Base-by-base conservation (phyloP, 805 yeast genomes). In the Candida nitratophila region DNA sequence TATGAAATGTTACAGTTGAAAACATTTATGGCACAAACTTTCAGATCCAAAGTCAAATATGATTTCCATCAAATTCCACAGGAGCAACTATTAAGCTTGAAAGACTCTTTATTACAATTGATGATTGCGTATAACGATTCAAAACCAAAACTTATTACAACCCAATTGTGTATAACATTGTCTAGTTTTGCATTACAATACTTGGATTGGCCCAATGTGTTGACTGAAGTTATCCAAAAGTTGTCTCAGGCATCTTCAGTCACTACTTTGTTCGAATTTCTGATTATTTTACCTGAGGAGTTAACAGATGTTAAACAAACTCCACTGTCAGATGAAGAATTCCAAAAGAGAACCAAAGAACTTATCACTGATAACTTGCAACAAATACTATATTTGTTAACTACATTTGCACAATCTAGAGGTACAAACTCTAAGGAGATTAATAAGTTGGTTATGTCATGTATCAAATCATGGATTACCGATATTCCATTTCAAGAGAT, bases 261-360 rank as follows among this genome's bases (percentile, higher is more conserved):
- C 53, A 59, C 66, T 4, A 66, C 77, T 40, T 60, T 91, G 37
- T 68, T 95, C 44, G 95, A 86, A 57, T 89, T 91, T 55, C 73
- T 93, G 49, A 82, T 81, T 59, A 82, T 93, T 42, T 67, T 93
- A 45, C 99, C 99, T 1, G 98, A 93, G 61, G 99, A 93, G 64
- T 73, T 89, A 37, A 65, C 81, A 37, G 95, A 85, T 53, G 79
- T 81, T 41, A 85, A 83, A 51, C 80, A 80, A 46, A 78, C 93
- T 1, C 83, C 90, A 16, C 69, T 91, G 50, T 78, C 88, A 5
- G 93, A 86, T 59, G 90, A 84, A 39, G 96, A 91, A 58, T 84
- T 83, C 56, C 72, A 76, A 44, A 50, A 60, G 1, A 76, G 96
- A 56, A 78, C 85, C 2, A 67, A 71, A 38, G 77, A 76, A 46